Conservation (phyloP, 768 basidiomycete species). For the Psilocybe sp. region DNA sequence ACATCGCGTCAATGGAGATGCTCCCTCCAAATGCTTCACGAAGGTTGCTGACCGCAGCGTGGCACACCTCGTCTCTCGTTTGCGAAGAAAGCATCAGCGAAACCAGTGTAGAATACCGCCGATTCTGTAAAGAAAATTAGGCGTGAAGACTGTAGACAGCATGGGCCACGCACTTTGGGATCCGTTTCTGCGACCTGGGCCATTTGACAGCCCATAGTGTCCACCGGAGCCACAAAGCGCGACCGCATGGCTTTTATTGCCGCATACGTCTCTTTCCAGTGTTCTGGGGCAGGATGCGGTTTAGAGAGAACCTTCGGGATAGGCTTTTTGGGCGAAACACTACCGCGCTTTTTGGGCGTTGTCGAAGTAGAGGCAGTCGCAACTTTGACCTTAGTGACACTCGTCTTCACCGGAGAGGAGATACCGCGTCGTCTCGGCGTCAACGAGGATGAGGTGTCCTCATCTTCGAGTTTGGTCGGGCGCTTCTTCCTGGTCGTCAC, state of each 20-base stretch:
- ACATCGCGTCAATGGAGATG: slow-evolving; percentile 69
- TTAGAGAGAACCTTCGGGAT: slow-evolving; percentile 51
- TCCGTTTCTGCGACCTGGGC: slow-evolving; percentile 62
- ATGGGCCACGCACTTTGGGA: slow-evolving; percentile 49
- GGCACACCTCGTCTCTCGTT: slow-evolving; percentile 89
- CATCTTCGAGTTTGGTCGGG: too few relatives aligned
- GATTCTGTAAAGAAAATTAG: slow-evolving; percentile 46
- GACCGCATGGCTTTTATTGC: slow-evolving; percentile 76
- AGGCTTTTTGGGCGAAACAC: slow-evolving; percentile 44
- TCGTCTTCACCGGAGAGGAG: too few relatives aligned
- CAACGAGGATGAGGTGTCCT: too few relatives aligned
- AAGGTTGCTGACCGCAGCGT: slow-evolving; percentile 74
- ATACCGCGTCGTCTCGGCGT: too few relatives aligned
- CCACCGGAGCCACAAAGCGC: slow-evolving; percentile 77
- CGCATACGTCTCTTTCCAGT: slow-evolving; percentile 70
- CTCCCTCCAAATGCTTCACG: slow-evolving; percentile 73
- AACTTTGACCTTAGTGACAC: not conserved
- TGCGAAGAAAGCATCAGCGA: slow-evolving; percentile 96
- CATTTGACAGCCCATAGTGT: slow-evolving; percentile 86
- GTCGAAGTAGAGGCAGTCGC: slow-evolving; percentile 29
- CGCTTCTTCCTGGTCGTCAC: too few relatives aligned
- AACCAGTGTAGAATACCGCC: slow-evolving; percentile 81
- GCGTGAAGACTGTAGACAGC: not conserved
- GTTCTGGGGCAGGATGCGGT: slow-evolving; percentile 65
- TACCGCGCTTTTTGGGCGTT: slow-evolving; percentile 22